phyloP scores from a whole-genome alignment of 2,329 filamentous ascomycete genomes.

The Huntiella omanensis region DNA sequence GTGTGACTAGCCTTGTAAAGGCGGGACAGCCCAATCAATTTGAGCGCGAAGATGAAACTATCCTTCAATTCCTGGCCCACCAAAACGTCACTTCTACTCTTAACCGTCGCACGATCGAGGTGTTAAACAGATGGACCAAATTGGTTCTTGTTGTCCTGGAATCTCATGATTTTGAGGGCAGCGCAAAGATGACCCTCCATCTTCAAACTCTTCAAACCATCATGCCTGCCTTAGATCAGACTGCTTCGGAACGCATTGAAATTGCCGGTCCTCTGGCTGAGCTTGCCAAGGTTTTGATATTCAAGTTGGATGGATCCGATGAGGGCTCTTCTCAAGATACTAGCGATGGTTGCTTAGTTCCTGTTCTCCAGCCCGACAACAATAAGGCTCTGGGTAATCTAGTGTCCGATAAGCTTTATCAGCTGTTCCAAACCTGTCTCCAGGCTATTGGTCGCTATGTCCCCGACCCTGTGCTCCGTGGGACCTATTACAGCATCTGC shows the following conservation, averaged over 20 bases:
- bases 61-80: constrained; percentile 42
- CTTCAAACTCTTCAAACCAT: constrained; percentile 75
- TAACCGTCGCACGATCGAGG: constrained; percentile 36
- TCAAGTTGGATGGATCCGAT: constrained; percentile 38
- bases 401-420: constrained; percentile 73
- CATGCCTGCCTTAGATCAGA: constrained; percentile 67
- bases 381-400: constrained; percentile 39
- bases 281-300: constrained; percentile 54
- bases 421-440: constrained; percentile 76
- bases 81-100: constrained; percentile 46
- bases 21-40: constrained; percentile 30
- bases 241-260: constrained; percentile 46
- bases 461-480: constrained; percentile 51
- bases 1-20: constrained; percentile 28
- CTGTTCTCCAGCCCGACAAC: not conserved
- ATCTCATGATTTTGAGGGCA: constrained; percentile 58
- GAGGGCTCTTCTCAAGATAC: constrained; percentile 23
- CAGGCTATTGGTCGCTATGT: constrained; percentile 59
- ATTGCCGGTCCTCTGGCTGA: constrained; percentile 61
- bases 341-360: not conserved
- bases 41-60: constrained; percentile 38
- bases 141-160: constrained; percentile 69
- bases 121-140: constrained; percentile 69
- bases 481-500: constrained; percentile 81
- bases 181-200: constrained; percentile 56